phyloP scores from a whole-genome alignment of 441 rosid species.

The Pelargonium fulgidum region DNA sequence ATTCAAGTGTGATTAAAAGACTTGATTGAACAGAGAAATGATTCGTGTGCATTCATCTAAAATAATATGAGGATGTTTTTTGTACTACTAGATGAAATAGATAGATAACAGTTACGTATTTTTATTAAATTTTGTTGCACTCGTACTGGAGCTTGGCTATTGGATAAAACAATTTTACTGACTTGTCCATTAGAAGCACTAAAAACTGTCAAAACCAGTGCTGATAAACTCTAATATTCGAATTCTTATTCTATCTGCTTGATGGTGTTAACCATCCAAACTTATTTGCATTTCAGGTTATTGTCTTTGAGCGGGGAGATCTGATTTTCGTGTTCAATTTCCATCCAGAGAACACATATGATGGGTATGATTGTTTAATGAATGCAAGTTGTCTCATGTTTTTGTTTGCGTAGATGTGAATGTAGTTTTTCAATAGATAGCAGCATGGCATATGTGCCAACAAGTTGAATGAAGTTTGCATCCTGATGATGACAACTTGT shows the following conservation, averaged over 20 bases:
- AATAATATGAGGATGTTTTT: neutral
- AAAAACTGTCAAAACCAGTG: neutral
- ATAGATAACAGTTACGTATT: neutral
- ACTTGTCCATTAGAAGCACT: neutral
- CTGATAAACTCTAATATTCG: neutral
- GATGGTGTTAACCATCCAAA: neutral
- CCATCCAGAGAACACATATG: slow-evolving; percentile 62
- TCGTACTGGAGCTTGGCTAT: neutral
- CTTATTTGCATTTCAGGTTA: slow-evolving; percentile 43
- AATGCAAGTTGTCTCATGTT: slow-evolving; percentile 6
- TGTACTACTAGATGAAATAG: neutral
- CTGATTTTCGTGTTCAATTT: slow-evolving; percentile 72
- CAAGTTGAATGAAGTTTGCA: neutral
- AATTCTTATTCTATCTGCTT: neutral
- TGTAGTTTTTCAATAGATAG: neutral
- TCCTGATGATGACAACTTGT: slow-evolving; percentile 6
- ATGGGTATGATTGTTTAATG: slow-evolving; percentile 43
- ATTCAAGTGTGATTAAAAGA: neutral
- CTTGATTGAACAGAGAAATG: neutral
- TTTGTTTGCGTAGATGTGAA: neutral
- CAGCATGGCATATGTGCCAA: slow-evolving; percentile 3
- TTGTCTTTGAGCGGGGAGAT: slow-evolving; percentile 79
- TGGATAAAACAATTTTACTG: neutral
- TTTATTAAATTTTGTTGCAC: neutral
- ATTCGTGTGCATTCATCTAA: neutral